These are phyloP conservation scores for Monosporascus sp. DNA, from an alignment of 2,329 filamentous ascomycete species.

Conservation along the genomic window DNA sequence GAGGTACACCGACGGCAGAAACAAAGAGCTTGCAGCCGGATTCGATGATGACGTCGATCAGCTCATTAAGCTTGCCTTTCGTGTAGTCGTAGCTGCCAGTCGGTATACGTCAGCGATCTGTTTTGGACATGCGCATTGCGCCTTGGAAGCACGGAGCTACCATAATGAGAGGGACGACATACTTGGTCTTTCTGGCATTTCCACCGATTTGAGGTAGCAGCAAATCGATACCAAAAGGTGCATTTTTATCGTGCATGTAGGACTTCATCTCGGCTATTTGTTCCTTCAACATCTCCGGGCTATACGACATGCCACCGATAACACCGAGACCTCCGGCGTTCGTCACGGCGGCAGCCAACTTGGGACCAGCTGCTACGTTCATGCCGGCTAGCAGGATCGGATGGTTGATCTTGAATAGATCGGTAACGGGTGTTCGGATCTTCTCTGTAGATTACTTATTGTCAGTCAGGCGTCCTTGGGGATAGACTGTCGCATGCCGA, in stretches of 20 bases:
- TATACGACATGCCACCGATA: constrained; percentile 93
- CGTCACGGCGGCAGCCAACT: constrained; percentile 92
- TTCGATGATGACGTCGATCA: constrained; percentile 89
- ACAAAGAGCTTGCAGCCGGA: constrained; percentile 91
- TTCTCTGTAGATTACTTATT: constrained; percentile 53
- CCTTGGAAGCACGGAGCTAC: constrained; percentile 1
- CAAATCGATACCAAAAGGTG: constrained; percentile 91
- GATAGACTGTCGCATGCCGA: background rate
- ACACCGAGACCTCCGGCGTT: constrained; percentile 96
- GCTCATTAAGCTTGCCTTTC: constrained; percentile 92
- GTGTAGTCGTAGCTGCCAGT: constrained; percentile 90
- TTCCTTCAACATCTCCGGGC: constrained; percentile 92
- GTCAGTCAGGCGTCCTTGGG: constrained; percentile 9
- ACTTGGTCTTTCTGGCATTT: constrained; percentile 90
- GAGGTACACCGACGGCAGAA: constrained; percentile 90
- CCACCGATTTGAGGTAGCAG: constrained; percentile 93
- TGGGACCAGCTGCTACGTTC: constrained; percentile 97
- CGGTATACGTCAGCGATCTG: constrained; percentile 13
- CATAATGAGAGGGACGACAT: constrained; percentile 19
- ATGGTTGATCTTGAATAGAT: constrained; percentile 97
- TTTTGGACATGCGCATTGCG: background rate
- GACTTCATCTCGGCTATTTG: constrained; percentile 93
- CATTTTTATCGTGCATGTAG: constrained; percentile 82
- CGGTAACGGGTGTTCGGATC: constrained; percentile 87
- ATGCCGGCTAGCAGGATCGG: constrained; percentile 94